Evolutionary conservation across 2,329 filamentous ascomycete genomes (phyloP).

Genomic region (Phialophora tarda): DNA sequence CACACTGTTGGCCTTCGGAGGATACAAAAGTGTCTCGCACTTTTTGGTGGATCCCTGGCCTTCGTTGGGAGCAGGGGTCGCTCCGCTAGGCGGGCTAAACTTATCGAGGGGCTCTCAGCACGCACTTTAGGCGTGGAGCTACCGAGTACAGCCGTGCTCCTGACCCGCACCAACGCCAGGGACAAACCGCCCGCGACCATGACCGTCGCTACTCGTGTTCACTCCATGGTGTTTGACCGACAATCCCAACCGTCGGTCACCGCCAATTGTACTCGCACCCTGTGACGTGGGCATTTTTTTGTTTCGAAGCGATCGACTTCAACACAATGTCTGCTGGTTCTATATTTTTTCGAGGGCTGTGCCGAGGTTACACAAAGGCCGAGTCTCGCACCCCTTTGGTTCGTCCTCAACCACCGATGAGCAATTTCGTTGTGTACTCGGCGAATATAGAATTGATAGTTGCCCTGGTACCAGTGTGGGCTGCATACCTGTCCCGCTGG

Average conservation of each 20-base stretch:
- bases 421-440: conserved; percentile 8
- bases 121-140: conserved; percentile 10
- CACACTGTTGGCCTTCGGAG: conserved; percentile 33
- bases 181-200: conserved; percentile 18
- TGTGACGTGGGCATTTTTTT: conserved; percentile 8
- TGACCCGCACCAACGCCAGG: conserved; percentile 30
- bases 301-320: background rate
- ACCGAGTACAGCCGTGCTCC: conserved; percentile 10
- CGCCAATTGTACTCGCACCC: conserved; percentile 14
- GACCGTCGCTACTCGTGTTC: conserved; percentile 1
- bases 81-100: conserved; percentile 30
- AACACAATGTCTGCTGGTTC: background rate
- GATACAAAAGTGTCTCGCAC: conserved; percentile 25
- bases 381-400: conserved; percentile 3
- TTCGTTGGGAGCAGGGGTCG: conserved; percentile 33
- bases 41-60: conserved; percentile 23
- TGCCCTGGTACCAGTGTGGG: conserved; percentile 15
- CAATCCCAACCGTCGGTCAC: conserved; percentile 23
- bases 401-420: conserved; percentile 10
- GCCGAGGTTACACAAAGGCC: conserved; percentile 9
- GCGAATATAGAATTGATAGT: conserved; percentile 12
- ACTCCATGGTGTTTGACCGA: conserved; percentile 22
- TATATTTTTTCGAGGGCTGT: background rate
- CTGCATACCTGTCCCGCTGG: conserved; percentile 13
- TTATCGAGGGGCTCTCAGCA: conserved; percentile 28